Evolutionary conservation across 768 basidiomycete genomes (phyloP).

Genomic region (Suillus paluster): DNA sequence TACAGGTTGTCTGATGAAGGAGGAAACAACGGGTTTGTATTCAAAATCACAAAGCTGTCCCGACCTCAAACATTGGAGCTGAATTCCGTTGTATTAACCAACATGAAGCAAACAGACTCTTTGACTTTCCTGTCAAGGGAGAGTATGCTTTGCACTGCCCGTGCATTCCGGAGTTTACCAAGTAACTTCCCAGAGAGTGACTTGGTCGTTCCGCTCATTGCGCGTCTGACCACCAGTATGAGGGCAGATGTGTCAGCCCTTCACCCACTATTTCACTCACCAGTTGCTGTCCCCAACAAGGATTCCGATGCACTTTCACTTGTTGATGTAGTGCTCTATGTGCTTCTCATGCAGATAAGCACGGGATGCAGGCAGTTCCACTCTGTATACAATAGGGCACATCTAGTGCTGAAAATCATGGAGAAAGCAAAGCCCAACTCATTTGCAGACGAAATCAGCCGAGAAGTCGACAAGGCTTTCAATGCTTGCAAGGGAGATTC

Average conservation of each 20-base stretch:
- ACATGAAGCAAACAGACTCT: conserved; percentile 3
- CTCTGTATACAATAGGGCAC: neutral
- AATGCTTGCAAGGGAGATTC: neutral
- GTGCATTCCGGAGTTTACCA: conserved; percentile 3
- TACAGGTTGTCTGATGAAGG: conserved; percentile 13
- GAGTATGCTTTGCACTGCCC: conserved; percentile 13
- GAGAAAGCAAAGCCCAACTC: neutral
- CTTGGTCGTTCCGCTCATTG: conserved; percentile 2
- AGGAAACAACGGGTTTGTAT: conserved; percentile 33
- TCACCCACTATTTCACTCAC: neutral
- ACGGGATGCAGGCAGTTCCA: neutral
- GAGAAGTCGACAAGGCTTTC: neutral
- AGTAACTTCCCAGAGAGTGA: neutral
- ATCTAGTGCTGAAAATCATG: neutral
- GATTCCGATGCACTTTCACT: conserved; percentile 2
- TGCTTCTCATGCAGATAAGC: conserved; percentile 13
- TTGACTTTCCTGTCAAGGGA: conserved; percentile 14
- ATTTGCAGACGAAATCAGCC: neutral
- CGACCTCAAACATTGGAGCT: conserved; percentile 10
- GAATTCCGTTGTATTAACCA: conserved; percentile 11
- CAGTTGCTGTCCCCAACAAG: neutral
- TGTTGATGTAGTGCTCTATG: conserved; percentile 14
- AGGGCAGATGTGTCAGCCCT: neutral
- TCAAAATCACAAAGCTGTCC: conserved; percentile 33
- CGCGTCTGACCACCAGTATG: neutral